Evolutionary conservation across 2,329 filamentous ascomycete species (phyloP).

Genomic region (Ustilaginoidea virens): DNA sequence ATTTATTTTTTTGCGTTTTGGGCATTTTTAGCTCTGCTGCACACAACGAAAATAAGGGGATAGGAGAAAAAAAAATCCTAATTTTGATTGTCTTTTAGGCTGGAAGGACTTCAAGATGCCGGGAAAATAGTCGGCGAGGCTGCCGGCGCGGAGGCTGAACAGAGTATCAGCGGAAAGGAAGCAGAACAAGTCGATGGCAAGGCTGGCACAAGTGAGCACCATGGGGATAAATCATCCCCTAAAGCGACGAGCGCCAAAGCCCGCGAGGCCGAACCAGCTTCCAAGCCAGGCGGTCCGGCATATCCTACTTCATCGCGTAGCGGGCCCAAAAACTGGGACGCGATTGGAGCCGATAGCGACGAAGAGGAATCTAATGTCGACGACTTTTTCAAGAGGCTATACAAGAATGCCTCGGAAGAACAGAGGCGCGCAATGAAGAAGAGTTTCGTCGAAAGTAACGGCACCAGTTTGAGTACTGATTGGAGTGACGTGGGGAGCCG

Average conservation of each 20-base stretch:
- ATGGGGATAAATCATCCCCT: no score
- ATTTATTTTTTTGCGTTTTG: no score
- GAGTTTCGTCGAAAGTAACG: conserved; percentile 87
- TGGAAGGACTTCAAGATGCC: no score
- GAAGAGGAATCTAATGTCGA: conserved; percentile 51
- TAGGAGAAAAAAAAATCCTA: no score
- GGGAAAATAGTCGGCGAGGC: background rate
- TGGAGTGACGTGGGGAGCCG: conserved; percentile 68
- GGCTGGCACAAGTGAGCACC: background rate
- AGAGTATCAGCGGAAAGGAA: no score
- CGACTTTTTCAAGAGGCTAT: conserved; percentile 81
- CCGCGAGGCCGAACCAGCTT: background rate
- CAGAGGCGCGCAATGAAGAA: conserved; percentile 93
- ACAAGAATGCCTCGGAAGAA: conserved; percentile 60
- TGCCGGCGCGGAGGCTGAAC: no score
- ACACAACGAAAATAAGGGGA: no score
- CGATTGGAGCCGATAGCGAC: conserved; percentile 41
- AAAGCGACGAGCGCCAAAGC: no score
- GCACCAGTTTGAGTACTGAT: conserved; percentile 81
- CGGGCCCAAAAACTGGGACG: conserved; percentile 89
- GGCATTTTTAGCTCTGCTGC: no score
- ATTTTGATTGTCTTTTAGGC: no score
- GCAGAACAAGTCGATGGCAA: background rate
- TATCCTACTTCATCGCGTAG: conserved; percentile 79
- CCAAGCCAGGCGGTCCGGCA: conserved; percentile 24